A percentile compares a stretch with the other conserved stretches of the same genome.
phyloP scores from a whole-genome alignment of 306 rosid genomes.

The Casuarina equisetifolia region DNA sequence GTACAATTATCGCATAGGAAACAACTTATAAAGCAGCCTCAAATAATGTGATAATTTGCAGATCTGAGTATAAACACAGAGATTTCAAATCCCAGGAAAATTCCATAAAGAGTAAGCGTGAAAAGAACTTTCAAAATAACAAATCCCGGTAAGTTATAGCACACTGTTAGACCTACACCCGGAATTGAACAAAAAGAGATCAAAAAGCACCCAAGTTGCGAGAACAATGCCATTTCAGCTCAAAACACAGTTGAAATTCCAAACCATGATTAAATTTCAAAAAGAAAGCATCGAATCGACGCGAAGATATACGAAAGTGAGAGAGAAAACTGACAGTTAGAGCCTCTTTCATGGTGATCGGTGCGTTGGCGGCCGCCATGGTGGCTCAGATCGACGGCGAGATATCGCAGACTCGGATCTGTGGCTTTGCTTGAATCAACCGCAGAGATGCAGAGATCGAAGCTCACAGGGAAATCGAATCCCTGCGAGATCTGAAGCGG shows the following conservation, averaged over 20 bases:
- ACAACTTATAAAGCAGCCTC: constrained; percentile 24
- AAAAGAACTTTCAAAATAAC: constrained; percentile 19
- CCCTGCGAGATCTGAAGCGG: constrained; percentile 65
- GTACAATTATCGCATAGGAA: background rate
- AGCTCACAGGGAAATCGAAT: constrained; percentile 43
- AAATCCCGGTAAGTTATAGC: constrained; percentile 24
- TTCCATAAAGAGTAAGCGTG: constrained; percentile 7
- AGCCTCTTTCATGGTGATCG: constrained; percentile 95
- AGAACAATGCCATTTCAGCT: constrained; percentile 1
- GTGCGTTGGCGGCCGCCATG: constrained; percentile 99
- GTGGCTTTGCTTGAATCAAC: constrained; percentile 32
- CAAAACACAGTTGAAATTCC: constrained; percentile 6
- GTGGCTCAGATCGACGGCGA: constrained; percentile 52
- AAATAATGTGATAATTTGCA: constrained; percentile 11
- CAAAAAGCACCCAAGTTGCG: background rate
- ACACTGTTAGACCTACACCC: constrained; percentile 11
- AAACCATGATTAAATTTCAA: constrained; percentile 32
- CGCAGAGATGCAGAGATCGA: constrained; percentile 33
- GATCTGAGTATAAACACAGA: constrained; percentile 32
- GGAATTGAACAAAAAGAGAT: constrained; percentile 25
- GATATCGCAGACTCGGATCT: constrained; percentile 44
- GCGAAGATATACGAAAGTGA: background rate
- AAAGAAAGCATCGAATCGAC: constrained; percentile 10
- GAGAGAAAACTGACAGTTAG: constrained; percentile 64
- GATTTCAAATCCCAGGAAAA: constrained; percentile 50